Percentiles rank a stretch among this genome's conserved stretches.
Conservation (phyloP, 2,329 filamentous ascomycete species). For the Apiospora koreana region DNA sequence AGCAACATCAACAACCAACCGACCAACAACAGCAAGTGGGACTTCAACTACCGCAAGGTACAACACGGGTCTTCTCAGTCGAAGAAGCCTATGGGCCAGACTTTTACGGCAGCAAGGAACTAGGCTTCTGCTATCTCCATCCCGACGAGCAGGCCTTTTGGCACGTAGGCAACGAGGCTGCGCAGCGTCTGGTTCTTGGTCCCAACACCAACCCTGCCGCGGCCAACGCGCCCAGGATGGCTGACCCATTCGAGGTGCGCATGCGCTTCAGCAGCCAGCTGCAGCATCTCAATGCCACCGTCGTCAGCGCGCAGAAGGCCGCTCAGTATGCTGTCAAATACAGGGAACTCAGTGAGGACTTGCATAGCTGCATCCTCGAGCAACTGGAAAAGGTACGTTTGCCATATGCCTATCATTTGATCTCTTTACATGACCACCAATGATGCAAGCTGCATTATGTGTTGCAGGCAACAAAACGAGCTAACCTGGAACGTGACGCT, state of each 20-base stretch:
- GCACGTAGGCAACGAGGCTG: not conserved
- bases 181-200: not conserved
- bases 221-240: conserved; percentile 40
- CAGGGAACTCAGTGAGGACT: conserved; percentile 91
- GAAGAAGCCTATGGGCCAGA: not conserved
- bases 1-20: not conserved
- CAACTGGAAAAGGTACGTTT: conserved; percentile 77
- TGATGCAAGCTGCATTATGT: not conserved
- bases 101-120: conserved; percentile 4
- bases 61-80: not conserved
- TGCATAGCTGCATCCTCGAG: conserved; percentile 96
- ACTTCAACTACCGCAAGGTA: not conserved
- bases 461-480: not conserved
- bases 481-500: conserved; percentile 2
- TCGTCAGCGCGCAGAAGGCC: conserved; percentile 86
- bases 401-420: not conserved
- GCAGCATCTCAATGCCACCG: conserved; percentile 86
- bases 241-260: conserved; percentile 95
- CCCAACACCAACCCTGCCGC: not conserved
- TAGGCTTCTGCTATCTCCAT: conserved; percentile 4
- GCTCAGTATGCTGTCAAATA: conserved; percentile 94
- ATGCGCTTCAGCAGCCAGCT: conserved; percentile 94
- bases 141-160: conserved; percentile 5
- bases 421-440: not conserved
- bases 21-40: not conserved